Evolutionary conservation across 139 green algal genomes (phyloP).

Genomic region (Chlamydomonas sp.): DNA sequence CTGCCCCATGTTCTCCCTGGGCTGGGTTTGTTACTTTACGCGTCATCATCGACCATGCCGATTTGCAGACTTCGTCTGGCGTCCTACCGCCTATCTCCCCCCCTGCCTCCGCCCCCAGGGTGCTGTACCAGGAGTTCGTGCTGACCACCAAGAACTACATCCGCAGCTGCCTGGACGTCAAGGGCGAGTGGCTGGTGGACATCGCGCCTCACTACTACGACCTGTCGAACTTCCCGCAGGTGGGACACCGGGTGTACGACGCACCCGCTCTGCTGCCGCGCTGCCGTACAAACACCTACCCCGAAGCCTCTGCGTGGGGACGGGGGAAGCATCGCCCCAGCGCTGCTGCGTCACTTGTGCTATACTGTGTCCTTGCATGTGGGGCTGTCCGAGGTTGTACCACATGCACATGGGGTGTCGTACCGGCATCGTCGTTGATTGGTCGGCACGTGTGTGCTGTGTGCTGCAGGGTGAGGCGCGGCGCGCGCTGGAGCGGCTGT

Average conservation of each 20-base stretch:
- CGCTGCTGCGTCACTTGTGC: neutral
- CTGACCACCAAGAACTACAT: constrained; percentile 98
- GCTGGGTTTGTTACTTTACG: no score
- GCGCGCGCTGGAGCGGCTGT: constrained; percentile 85
- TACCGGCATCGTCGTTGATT: neutral
- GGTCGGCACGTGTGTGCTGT: neutral
- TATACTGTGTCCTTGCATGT: neutral
- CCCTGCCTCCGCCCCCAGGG: constrained; percentile 58
- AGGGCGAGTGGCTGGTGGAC: constrained; percentile 97
- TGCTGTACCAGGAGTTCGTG: constrained; percentile 99
- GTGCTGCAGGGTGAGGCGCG: constrained; percentile 74
- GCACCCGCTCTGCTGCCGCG: neutral
- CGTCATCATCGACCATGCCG: no score
- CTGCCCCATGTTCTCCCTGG: no score
- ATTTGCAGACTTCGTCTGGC: no score
- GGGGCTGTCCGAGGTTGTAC: no score
- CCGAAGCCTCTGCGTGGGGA: neutral
- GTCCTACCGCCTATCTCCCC: no score
- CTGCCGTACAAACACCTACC: no score
- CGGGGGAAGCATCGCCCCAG: no score
- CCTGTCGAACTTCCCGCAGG: constrained; percentile 92
- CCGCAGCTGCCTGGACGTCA: constrained; percentile 90
- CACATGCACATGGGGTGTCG: no score
- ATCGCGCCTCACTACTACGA: constrained; percentile 98
- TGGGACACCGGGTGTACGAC: neutral